Conservation (phyloP, 495 filamentous ascomycete species). For the Neurospora sp. region DNA sequence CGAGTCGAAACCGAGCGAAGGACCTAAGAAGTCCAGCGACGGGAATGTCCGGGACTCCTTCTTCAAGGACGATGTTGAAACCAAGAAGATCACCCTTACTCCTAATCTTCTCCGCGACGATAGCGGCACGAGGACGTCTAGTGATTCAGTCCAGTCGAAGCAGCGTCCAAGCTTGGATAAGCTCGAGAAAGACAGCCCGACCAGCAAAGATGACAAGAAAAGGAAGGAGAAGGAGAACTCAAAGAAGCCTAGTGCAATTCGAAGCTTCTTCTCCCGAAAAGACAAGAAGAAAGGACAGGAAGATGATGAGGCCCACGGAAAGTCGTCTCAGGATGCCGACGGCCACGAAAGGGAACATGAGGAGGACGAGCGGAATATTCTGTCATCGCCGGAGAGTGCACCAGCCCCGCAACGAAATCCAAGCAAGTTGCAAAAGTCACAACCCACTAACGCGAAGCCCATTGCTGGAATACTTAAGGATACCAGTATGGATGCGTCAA, state of each 20-base stretch:
- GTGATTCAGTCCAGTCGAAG: slow-evolving; percentile 53
- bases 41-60: slow-evolving; percentile 86
- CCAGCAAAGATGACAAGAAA: slow-evolving; percentile 42
- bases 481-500: slow-evolving; percentile 19
- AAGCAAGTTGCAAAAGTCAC: slow-evolving; percentile 67
- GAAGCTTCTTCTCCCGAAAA: slow-evolving; percentile 90
- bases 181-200: slow-evolving; percentile 37
- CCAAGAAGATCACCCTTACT: slow-evolving; percentile 93
- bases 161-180: slow-evolving; percentile 45
- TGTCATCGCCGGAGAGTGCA: slow-evolving; percentile 23
- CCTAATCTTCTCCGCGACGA: slow-evolving; percentile 92
- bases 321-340: slow-evolving; percentile 44
- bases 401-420: slow-evolving; percentile 42
- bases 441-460: slow-evolving; percentile 41
- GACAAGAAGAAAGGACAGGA: slow-evolving; percentile 74
- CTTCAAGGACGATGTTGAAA: slow-evolving; percentile 94
- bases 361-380: slow-evolving; percentile 28
- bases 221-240: slow-evolving; percentile 77
- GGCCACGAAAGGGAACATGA: slow-evolving; percentile 32
- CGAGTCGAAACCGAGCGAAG: slow-evolving; percentile 40
- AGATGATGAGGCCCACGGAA: slow-evolving; percentile 59
- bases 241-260: slow-evolving; percentile 85
- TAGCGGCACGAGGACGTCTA: slow-evolving; percentile 44
- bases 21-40: slow-evolving; percentile 61
- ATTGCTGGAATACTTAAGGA: slow-evolving; percentile 10